phyloP scores from a whole-genome alignment of 176 grass and related monocot species.

The Ampelocalamus luodianensis region DNA sequence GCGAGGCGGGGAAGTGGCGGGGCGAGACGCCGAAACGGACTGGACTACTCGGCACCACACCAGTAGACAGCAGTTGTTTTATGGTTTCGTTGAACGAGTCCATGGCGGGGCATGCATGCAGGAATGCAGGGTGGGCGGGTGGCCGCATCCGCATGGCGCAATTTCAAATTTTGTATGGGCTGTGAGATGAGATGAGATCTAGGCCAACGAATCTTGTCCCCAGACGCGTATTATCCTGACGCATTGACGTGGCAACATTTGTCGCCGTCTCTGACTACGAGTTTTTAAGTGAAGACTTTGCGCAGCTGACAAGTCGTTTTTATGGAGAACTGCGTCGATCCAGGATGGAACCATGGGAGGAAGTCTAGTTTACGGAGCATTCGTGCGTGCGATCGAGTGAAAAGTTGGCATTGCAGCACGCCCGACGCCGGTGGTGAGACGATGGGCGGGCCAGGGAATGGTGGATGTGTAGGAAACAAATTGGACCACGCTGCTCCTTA shows the following conservation, averaged over 20 bases:
- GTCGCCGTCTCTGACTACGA: constrained; percentile 31
- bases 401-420: constrained; percentile 4
- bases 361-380: not conserved
- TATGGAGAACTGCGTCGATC: not conserved
- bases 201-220: not conserved
- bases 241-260: constrained; percentile 21
- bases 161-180: not conserved
- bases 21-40: constrained; percentile 50
- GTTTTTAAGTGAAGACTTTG: not conserved
- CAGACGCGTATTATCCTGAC: constrained; percentile 36
- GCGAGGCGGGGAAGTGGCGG: constrained; percentile 24
- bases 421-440: not conserved
- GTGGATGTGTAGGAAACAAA: not conserved
- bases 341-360: constrained; percentile 9
- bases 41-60: not conserved
- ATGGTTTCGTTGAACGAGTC: not conserved
- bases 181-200: not conserved
- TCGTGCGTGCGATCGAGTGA: not conserved
- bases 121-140: too few species aligned
- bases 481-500: not conserved
- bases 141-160: constrained; percentile 15
- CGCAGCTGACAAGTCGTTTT: constrained; percentile 15
- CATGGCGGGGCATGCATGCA: not conserved
- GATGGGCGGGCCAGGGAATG: not conserved
- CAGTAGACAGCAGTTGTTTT: not conserved